Evolutionary conservation across 495 filamentous ascomycete species (phyloP), one percentile per base, ranked within the genome.

Genomic region (Antarctomyces pellizariae): DNA sequence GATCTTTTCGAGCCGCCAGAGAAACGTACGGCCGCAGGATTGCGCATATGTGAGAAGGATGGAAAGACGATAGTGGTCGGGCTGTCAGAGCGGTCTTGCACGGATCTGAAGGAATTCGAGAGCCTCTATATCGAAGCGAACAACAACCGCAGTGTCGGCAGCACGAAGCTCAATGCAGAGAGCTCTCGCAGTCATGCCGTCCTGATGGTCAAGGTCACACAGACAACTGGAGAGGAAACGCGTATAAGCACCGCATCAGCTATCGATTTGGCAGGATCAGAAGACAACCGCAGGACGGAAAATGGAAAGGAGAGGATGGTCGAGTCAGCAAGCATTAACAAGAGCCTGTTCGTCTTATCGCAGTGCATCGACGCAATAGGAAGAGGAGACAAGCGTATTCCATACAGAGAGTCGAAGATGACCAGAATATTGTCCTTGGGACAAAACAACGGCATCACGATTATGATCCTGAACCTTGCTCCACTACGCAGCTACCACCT

Each of bases 251-350:
- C 71, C 2, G 78, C 75, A 3, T 92, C 80, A 2, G 84, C 83
- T 33, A 95, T 97, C 49, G 86, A 97, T 54, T 59, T 97, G 36
- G 86, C 86, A 25, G 86, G 86, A 6, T 91, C 80, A 7, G 86
- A 97, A 47, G 86, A 97, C 44, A 97, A 97, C 45, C 59, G 86
- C 13, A 52, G 86, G 18, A 97, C 86, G 0, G 82, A 90, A 18
- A 97, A 97, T 49, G 78, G 72, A 34, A 89, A 86, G 49, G 80
- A 92, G 42, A 58, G 86, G 8, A 62, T 97, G 55, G 62, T 89
- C 2, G 86, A 97, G 46, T 91, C 80, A n/a, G 79, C 83, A 2
- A 89, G 79, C 43, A 97, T 97, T 56, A 97, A 97, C 58, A 97
- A 93, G 53, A 83, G 73, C 35, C 57, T 97, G 7, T 97, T 97